Conservation (phyloP, 768 basidiomycete genomes). For the Xerocomus potaroensis region DNA sequence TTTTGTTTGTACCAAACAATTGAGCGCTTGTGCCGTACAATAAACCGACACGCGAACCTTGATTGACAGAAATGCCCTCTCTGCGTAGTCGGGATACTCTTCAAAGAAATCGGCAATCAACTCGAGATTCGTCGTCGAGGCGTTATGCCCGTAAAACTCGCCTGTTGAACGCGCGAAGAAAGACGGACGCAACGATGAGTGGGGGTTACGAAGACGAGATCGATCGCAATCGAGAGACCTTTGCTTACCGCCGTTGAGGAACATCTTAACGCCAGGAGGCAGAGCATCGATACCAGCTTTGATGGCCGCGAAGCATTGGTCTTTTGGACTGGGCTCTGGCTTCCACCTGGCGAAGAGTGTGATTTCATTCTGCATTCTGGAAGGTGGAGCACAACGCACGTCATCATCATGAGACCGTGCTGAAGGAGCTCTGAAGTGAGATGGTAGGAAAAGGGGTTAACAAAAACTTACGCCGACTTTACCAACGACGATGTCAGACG, state of each 20-base stretch:
- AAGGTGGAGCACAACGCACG: conserved; percentile 26
- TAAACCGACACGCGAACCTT: conserved; percentile 11
- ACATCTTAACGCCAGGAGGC: conserved; percentile 40
- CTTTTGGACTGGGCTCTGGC: conserved; percentile 46
- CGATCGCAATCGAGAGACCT: background rate
- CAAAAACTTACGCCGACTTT: conserved; percentile 32
- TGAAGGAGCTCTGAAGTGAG: background rate
- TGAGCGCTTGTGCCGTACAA: background rate
- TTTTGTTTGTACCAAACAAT: background rate
- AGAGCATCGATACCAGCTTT: conserved; percentile 44
- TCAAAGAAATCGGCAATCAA: conserved; percentile 45
- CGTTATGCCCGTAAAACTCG: conserved; percentile 51
- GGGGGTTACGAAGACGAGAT: too few relatives aligned
- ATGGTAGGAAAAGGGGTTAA: background rate
- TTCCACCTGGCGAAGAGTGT: conserved; percentile 33
- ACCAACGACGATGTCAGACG: conserved; percentile 32
- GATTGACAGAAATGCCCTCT: conserved; percentile 27
- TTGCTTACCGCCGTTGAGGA: conserved; percentile 44
- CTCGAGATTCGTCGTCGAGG: conserved; percentile 39
- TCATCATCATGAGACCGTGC: conserved; percentile 60
- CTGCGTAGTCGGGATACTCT: conserved; percentile 31
- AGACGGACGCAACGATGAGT: background rate
- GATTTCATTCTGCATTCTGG: background rate
- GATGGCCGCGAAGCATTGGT: conserved; percentile 58
- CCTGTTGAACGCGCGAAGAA: conserved; percentile 33